Conservation (phyloP, 441 rosid genomes). For the Adansonia grandidieri region DNA sequence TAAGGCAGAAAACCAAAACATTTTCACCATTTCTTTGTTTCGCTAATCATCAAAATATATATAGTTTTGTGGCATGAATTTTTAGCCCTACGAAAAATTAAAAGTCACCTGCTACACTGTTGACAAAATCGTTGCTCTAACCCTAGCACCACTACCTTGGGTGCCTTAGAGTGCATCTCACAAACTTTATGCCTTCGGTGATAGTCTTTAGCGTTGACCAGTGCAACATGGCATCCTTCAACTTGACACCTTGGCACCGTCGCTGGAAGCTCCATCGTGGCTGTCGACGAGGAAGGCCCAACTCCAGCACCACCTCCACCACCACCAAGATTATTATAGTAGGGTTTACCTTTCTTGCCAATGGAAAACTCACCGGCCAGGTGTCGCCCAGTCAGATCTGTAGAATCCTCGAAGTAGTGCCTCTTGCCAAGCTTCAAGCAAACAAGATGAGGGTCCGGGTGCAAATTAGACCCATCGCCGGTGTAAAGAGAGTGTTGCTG, state of each 20-base stretch:
- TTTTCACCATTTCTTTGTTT: too few relatives aligned
- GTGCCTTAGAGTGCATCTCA: conserved; percentile 76
- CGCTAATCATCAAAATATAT: too few relatives aligned
- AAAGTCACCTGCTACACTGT: conserved; percentile 79
- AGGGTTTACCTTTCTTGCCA: conserved; percentile 46
- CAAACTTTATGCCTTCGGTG: conserved; percentile 83
- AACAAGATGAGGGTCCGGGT: conserved; percentile 54
- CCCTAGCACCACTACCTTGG: conserved; percentile 65
- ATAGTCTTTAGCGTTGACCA: conserved; percentile 71
- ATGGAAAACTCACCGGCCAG: conserved; percentile 21
- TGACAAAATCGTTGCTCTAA: conserved; percentile 85
- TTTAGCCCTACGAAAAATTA: background rate
- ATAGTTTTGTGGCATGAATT: too few relatives aligned
- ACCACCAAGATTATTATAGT: conserved; percentile 8
- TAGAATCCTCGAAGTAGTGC: conserved; percentile 52
- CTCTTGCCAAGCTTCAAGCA: conserved; percentile 63
- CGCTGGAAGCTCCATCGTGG: conserved; percentile 14
- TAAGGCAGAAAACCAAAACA: background rate
- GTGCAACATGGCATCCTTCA: conserved; percentile 65
- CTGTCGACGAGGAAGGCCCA: conserved; percentile 26
- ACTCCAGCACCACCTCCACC: conserved; percentile 29
- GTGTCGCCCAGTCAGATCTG: conserved; percentile 1
- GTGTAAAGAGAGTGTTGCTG: conserved; percentile 33
- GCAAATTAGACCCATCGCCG: conserved; percentile 39
- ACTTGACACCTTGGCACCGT: conserved; percentile 71